A percentile compares a stretch with the other conserved stretches of the same genome.
Evolutionary conservation across 208 protist genomes (phyloP).

Genomic region (Acanthamoeba royreba): DNA sequence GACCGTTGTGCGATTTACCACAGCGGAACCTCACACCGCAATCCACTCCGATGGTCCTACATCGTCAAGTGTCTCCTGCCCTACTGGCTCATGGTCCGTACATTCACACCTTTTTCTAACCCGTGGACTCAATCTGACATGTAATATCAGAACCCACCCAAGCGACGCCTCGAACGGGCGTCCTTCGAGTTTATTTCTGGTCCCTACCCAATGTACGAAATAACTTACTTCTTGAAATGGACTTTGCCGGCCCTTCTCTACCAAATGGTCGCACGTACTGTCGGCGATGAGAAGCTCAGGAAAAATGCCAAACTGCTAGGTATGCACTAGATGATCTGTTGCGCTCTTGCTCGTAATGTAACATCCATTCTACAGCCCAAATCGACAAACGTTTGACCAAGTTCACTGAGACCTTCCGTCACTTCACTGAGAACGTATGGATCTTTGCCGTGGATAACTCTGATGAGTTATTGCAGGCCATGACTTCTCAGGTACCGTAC

Average conservation of each 20-base stretch:
- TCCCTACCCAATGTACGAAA: conserved; percentile 53
- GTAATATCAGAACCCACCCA: conserved; percentile 52
- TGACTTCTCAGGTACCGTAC: neutral
- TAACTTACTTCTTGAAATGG: conserved; percentile 62
- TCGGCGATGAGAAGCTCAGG: neutral
- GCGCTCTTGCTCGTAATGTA: neutral
- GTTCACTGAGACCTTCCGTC: conserved; percentile 65
- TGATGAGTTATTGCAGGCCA: conserved; percentile 1
- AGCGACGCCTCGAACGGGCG: conserved; percentile 54
- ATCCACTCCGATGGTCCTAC: conserved; percentile 60
- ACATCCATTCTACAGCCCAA: conserved; percentile 7
- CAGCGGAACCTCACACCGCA: conserved; percentile 57
- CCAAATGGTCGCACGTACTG: neutral
- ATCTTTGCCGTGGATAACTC: conserved; percentile 42
- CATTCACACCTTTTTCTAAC: too few relatives aligned
- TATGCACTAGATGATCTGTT: neutral
- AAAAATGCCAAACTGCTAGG: neutral
- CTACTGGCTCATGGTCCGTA: conserved; percentile 55
- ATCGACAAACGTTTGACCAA: conserved; percentile 49
- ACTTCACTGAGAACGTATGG: conserved; percentile 67
- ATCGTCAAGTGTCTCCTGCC: conserved; percentile 52
- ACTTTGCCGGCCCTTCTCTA: conserved; percentile 50
- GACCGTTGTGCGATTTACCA: neutral
- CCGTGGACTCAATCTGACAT: too few relatives aligned
- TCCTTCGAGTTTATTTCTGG: conserved; percentile 53